Base-by-base conservation (phyloP, 768 basidiomycete genomes). In the Clitopilus passeckerianus region DNA sequence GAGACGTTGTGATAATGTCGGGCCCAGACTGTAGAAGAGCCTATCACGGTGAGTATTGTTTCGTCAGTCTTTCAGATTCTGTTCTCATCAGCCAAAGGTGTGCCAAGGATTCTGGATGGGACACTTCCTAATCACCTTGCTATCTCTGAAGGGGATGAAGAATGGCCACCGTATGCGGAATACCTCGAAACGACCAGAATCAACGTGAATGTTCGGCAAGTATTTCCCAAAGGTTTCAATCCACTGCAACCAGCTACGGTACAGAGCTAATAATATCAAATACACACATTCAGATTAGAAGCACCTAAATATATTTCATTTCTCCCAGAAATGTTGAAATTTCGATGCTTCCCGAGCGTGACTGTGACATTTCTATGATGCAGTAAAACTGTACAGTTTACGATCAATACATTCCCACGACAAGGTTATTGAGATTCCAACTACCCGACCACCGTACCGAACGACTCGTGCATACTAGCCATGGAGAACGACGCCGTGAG, bases 401-500 rank as follows among this genome's bases (percentile, higher is more conserved):
- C 53, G 54, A 23, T 57, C 46, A 50, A 65, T 63, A 34, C 57
- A 70, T 65, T 77, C 76, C 72, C 76, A 76, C 76, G 46, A 55
- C 54, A 30, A 34, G 73, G 61, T 59, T 41, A 22, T 61, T 53
- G 46, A 59, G 60, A 64, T 53, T 69, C 57, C 34, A 60, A 61
- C 57, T 57, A 63, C 59, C 62, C 63, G 65, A 67, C 57, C 63
- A 64, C 62, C 58, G 65, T 66, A 65, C 63, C 58, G 61, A 57
- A 54, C 54, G 66, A 62, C 59, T 61, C 57, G 54, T 30, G 16
- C 44, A 61, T 60, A 57, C 34, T 63, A 66, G 68, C 63, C 74
- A 93, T 93, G 91, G 90, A 93, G 86, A 93, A 93, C 90, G 91
- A 92, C 74, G 85, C 88, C 78, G 91, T 91, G 71, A 75, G 6